Evolutionary conservation across 306 rosid species (phyloP), one percentile per base, ranked within the genome.

Genomic region (Fragaria iinumae): DNA sequence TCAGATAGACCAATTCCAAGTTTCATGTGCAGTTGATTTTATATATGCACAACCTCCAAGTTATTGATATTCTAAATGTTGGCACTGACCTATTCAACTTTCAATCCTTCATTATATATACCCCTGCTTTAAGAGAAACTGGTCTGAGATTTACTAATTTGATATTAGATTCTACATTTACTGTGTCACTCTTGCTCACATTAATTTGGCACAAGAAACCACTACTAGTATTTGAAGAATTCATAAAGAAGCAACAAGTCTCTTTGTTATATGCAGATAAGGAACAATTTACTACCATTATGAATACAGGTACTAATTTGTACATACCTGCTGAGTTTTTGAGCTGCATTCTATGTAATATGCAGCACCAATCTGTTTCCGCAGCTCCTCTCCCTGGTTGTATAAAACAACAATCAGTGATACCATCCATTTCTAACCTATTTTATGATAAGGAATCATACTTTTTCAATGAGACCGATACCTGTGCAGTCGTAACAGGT

Each of bases 311-410:
- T 50, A 72, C 78, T 17, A 36, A 53, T 72, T 32, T 74, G 74
- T 52, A 20, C 81, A 43, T 77, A 84, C 98, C 94, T 94, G 97
- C 91, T 94, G 98, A 75, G 97, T 91, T 85, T 94, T 94, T 74
- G 98, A 94, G 85, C 97, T 94, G 88, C 98, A 91, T 80, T 94
- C 98, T 47, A 91, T 83, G 36, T 94, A 94, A 81, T 81, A 90
- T 21, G 86, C 68, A 50, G 94, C 96, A 55, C 96, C 98, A 43
- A 91, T 90, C 82, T 91, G 93, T 76, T 89, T 94, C 34, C 94
- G 90, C 44, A 94, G 96, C 85, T 94, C 98, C 86, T 94, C 98
- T 0, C 98, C 97, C 97, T 94, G 74, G 76, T 73, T 74, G 78
- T n/a, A 80, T 49, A 50, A 78, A 78, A 76, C 57, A 71, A 53